These are phyloP conservation scores for Triticum monococcum DNA, from an alignment of 176 grass and related monocot genomes.

Conservation along the genomic window DNA sequence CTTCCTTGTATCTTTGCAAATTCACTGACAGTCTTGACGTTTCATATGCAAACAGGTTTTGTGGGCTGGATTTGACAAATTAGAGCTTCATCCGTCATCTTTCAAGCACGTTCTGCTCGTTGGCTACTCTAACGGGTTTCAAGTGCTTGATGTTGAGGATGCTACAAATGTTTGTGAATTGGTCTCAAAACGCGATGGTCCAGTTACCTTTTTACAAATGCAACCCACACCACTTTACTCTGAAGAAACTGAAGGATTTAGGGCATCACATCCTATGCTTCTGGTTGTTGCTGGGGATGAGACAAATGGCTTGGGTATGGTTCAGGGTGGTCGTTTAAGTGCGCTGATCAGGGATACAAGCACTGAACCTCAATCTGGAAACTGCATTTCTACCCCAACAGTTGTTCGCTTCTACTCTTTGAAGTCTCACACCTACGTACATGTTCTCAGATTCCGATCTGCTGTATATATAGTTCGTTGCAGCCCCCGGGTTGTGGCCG, in stretches of 20 bases:
- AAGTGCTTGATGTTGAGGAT: slow-evolving; percentile 99
- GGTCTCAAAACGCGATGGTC: slow-evolving; percentile 95
- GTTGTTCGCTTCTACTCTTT: slow-evolving; percentile 97
- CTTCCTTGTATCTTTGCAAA: slow-evolving; percentile 18
- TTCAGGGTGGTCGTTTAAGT: slow-evolving; percentile 93
- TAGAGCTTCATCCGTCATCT: slow-evolving; percentile 70
- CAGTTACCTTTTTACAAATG: slow-evolving; percentile 99
- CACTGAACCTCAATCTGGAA: slow-evolving; percentile 63
- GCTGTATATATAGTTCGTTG: slow-evolving; percentile 98
- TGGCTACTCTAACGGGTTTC: slow-evolving; percentile 97
- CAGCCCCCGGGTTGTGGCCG: slow-evolving; percentile 87
- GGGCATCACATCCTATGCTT: slow-evolving; percentile 93
- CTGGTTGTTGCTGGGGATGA: slow-evolving; percentile 96
- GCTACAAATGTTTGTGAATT: slow-evolving; percentile 91
- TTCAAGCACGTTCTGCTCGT: slow-evolving; percentile 96
- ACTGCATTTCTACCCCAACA: slow-evolving; percentile 70
- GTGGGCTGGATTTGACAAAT: slow-evolving; percentile 94
- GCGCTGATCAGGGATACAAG: slow-evolving; percentile 87
- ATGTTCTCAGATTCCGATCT: slow-evolving; percentile 90
- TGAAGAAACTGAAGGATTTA: slow-evolving; percentile 77
- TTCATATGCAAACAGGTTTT: slow-evolving; percentile 58
- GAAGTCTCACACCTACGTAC: slow-evolving; percentile 90
- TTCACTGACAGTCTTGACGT: not conserved
- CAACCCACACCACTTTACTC: slow-evolving; percentile 66
- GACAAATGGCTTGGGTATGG: slow-evolving; percentile 82